These are phyloP conservation scores for Lentinula sp. DNA, from an alignment of 768 basidiomycete genomes.

Conservation along the genomic window DNA sequence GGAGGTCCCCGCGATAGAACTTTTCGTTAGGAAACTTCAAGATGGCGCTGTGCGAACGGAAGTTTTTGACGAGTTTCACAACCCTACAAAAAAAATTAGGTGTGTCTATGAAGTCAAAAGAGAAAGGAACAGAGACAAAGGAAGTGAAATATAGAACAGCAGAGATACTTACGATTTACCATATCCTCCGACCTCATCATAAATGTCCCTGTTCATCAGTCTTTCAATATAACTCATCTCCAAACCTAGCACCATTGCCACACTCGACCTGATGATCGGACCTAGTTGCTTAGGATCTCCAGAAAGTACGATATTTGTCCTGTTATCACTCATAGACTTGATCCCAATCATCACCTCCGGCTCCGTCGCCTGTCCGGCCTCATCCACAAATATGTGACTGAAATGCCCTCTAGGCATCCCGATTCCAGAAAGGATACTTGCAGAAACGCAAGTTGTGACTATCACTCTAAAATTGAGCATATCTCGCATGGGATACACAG, in stretches of 20 bases:
- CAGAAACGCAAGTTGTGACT: slow-evolving; percentile 63
- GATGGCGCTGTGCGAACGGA: slow-evolving; percentile 50
- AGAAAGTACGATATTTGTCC: slow-evolving; percentile 33
- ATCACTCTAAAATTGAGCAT: slow-evolving; percentile 45
- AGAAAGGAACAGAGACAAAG: background rate
- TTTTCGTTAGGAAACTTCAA: slow-evolving; percentile 49
- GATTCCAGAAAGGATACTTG: slow-evolving; percentile 47
- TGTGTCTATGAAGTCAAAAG: background rate
- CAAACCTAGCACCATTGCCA: slow-evolving; percentile 32
- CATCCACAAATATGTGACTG: slow-evolving; percentile 64
- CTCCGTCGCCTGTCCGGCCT: slow-evolving; percentile 70
- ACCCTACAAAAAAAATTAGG: slow-evolving; percentile 25
- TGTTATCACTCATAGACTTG: slow-evolving; percentile 26
- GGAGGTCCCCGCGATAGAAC: slow-evolving; percentile 50
- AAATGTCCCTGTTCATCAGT: slow-evolving; percentile 19
- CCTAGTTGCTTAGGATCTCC: slow-evolving; percentile 45
- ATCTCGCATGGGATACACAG: slow-evolving; percentile 28
- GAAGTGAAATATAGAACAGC: no score
- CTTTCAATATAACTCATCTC: slow-evolving; percentile 34
- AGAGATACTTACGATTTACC: slow-evolving; percentile 13
- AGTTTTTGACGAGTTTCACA: slow-evolving; percentile 57
- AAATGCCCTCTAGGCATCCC: slow-evolving; percentile 59
- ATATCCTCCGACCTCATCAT: slow-evolving; percentile 14
- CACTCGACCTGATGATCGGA: slow-evolving; percentile 33
- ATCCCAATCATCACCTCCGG: slow-evolving; percentile 53